These are phyloP conservation scores for Penicillium sp. DNA, from an alignment of 2,329 filamentous ascomycete genomes.

Conservation along the genomic window DNA sequence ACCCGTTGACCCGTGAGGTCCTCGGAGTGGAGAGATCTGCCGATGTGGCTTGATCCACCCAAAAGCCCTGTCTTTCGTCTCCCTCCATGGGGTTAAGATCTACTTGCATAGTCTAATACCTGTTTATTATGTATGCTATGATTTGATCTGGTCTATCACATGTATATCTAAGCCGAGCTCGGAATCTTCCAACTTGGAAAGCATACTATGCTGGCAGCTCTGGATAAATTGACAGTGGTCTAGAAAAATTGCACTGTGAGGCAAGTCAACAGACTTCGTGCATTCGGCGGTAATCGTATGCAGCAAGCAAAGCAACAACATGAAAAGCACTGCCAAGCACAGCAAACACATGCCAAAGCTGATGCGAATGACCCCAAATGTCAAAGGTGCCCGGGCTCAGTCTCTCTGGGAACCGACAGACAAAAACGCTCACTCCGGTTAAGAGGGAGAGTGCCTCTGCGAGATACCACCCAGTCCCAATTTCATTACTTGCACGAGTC, in stretches of 20 bases:
- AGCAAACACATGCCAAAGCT: slow-evolving; percentile 14
- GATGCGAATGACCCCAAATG: slow-evolving; percentile 16
- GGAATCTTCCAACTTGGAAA: no score
- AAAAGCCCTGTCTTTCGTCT: no score
- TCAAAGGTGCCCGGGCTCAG: slow-evolving; percentile 13
- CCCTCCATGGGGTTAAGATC: no score
- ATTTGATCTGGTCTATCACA: no score
- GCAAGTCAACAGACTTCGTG: neutral
- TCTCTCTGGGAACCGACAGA: slow-evolving; percentile 13
- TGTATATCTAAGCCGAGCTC: no score
- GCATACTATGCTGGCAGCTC: no score
- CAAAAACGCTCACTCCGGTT: slow-evolving; percentile 8
- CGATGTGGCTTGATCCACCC: no score
- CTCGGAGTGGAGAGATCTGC: no score
- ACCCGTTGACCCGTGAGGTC: no score
- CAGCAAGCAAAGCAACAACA: slow-evolving; percentile 9
- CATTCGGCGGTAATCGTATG: neutral
- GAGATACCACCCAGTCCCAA: slow-evolving; percentile 13
- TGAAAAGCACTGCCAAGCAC: slow-evolving; percentile 11
- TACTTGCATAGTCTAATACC: no score
- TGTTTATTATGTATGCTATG: no score
- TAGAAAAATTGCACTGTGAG: neutral
- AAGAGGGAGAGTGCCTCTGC: slow-evolving; percentile 10
- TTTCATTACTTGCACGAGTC: slow-evolving; percentile 9
- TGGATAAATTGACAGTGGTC: neutral